Evolutionary conservation across 306 rosid genomes (phyloP), one percentile per base, ranked within the genome.

Genomic region (Pyrus pyrifolia): DNA sequence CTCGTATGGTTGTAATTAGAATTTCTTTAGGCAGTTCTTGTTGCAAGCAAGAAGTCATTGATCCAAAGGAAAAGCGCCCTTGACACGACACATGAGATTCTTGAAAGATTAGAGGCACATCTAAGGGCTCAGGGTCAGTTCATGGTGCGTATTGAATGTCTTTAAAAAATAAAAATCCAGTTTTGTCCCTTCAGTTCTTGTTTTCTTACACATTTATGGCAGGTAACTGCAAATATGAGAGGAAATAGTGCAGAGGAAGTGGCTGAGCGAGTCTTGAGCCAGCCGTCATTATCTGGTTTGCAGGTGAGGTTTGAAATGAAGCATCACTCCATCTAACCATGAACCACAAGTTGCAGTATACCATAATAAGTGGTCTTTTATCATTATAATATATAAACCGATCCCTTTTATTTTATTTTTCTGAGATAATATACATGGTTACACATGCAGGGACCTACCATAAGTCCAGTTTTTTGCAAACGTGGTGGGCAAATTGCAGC

Each of bases 181-280:
- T 44, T 74, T 38, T 69, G 21, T 21, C 11, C 55, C 67, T 72
- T 81, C 68, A 25, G 44, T 11, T 52, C 69, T 35, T 29, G 30
- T 14, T 19, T 66, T 40, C 59, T 49, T 49, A 40, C 23, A 66
- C 55, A 76, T 60, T 65, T 71, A 33, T 74, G 76, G 70, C 87
- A 95, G 99, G 99, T 95, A 33, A 75, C 81, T 72, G 99, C 99
- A 84, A 95, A 95, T 86, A 87, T 95, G 97, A 90, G 99, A 79
- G 97, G 97, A 85, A 90, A 76, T 75, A 95, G 97, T 72, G 92
- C 90, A 42, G 91, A 86, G 78, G 97, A 88, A 85, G 97, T 95
- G 78, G 97, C 96, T 15, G 97, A 90, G 93, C 83, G 92, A 77
- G 79, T 95, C 78, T 78, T 95, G 78, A 92, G 96, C 78, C 99